Base-by-base conservation (phyloP, 2,329 filamentous ascomycete genomes). In the Zarea fungicola region DNA sequence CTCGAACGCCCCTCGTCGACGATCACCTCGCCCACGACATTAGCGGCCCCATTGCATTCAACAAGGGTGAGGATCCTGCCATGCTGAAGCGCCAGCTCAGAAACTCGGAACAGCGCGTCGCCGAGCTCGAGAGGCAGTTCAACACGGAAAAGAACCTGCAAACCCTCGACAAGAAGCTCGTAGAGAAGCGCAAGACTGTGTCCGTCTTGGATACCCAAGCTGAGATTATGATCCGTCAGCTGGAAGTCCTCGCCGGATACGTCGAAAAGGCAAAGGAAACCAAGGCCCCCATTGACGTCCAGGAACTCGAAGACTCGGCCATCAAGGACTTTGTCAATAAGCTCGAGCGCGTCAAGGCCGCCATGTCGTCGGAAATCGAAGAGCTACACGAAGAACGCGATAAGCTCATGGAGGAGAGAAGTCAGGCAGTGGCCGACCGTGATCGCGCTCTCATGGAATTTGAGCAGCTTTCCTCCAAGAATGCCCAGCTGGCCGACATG, bases 401-500 rank as follows among this genome's bases (percentile, higher is more conserved):
- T 60, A 82, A 89, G 55, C 70, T 96, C 11, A 72, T 90, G 1
- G 89, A 96, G 49, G 91, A 97, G 65, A 89, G 92, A 62, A 83
- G 84, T 51, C 85, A 84, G 58, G 80, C 95, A 21, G 82, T 87
- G 32, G 84, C 87, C 45, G 87, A 93, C 72, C 89, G 95, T 59
- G 92, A 97, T 66, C 89, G 93, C 63, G 91, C 89, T 13, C 84
- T 96, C 59, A 83, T 95, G 60, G 93, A 99, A 62, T 97, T 96
- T 62, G 93, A 97, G 71, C 89, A 95, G 61, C 74, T 99, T 37
- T 95, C 89, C 10, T 86, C 85, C 50, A 96, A 96, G 75, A 99
- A 99, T 64, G 86, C 88, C 1, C 92, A 97, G 69, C 77, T 99
- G 52, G 86, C 89, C 23, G 89, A 96, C 60, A 83, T 97, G 75